These are phyloP conservation scores for Conringia planisiliqua DNA, from an alignment of 345 rosid species.

Conservation along the genomic window DNA sequence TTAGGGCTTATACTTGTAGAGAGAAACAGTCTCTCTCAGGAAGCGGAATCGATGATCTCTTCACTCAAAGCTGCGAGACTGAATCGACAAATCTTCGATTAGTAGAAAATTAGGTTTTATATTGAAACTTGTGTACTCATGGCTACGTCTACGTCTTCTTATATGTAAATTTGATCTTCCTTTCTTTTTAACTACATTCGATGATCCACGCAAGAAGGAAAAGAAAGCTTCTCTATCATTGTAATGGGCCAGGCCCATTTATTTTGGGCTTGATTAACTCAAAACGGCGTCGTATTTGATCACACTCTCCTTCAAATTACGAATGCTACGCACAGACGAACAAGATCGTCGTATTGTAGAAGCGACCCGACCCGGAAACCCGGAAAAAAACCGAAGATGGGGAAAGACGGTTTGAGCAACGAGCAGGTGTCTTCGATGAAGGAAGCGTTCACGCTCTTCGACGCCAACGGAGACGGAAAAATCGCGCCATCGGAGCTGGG, in stretches of 20 bases:
- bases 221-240: too few species aligned
- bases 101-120: too few species aligned
- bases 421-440: slow-evolving; percentile 92
- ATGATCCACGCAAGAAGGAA: too few species aligned
- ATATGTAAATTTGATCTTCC: too few species aligned
- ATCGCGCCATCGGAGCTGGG: slow-evolving; percentile 89
- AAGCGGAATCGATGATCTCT: slow-evolving; percentile 50
- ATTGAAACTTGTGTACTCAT: too few species aligned
- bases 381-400: slow-evolving; percentile 38
- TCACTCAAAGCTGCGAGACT: slow-evolving; percentile 49
- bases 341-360: too few species aligned
- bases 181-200: not conserved
- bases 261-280: not conserved
- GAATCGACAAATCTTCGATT: slow-evolving; percentile 20
- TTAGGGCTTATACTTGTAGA: slow-evolving; percentile 44
- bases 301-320: not conserved
- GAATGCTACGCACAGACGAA: not conserved
- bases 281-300: not conserved
- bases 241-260: not conserved
- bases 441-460: slow-evolving; percentile 91
- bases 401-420: slow-evolving; percentile 65
- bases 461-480: slow-evolving; percentile 82
- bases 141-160: too few species aligned
- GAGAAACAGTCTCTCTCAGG: slow-evolving; percentile 45
- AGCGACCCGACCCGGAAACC: not conserved